phyloP scores from a whole-genome alignment of 1,284 basidiomycete species.

The Irpex rosettiformis region DNA sequence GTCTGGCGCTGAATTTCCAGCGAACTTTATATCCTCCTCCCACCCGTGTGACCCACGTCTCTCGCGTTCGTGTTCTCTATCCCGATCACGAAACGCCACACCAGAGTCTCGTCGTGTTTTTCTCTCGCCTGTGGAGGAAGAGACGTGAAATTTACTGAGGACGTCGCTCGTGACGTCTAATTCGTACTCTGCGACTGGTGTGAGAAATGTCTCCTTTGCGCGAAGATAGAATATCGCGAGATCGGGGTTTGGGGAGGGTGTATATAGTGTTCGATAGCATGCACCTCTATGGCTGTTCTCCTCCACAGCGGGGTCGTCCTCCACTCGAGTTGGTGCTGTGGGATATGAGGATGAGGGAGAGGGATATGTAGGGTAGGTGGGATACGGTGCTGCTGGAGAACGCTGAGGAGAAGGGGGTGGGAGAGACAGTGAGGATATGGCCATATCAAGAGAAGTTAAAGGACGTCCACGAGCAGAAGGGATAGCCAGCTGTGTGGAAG shows the following conservation, averaged over 20 bases:
- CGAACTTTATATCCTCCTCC: neutral
- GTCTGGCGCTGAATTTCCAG: neutral
- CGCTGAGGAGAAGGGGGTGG: slow-evolving; percentile 13
- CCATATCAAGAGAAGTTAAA: slow-evolving; percentile 8
- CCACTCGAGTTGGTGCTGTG: neutral
- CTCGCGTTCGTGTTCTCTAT: neutral
- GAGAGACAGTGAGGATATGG: slow-evolving; percentile 24
- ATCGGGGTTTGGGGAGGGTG: slow-evolving; percentile 31
- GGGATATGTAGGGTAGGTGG: neutral
- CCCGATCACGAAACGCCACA: neutral
- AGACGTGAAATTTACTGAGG: slow-evolving; percentile 56
- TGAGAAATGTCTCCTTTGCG: slow-evolving; percentile 75
- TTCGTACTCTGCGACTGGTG: slow-evolving; percentile 63
- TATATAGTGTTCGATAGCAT: slow-evolving; percentile 11
- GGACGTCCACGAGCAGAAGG: neutral
- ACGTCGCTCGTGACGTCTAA: slow-evolving; percentile 64
- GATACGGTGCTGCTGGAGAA: neutral
- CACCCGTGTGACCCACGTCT: neutral
- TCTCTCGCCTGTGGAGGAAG: neutral
- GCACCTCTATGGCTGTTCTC: neutral
- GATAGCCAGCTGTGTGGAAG: neutral
- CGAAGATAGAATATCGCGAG: slow-evolving; percentile 70
- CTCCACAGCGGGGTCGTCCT: neutral
- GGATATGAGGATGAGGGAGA: neutral
- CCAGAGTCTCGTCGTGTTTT: neutral